phyloP scores from a whole-genome alignment of 1,284 basidiomycete species.

The Ceratobasidium sp. region DNA sequence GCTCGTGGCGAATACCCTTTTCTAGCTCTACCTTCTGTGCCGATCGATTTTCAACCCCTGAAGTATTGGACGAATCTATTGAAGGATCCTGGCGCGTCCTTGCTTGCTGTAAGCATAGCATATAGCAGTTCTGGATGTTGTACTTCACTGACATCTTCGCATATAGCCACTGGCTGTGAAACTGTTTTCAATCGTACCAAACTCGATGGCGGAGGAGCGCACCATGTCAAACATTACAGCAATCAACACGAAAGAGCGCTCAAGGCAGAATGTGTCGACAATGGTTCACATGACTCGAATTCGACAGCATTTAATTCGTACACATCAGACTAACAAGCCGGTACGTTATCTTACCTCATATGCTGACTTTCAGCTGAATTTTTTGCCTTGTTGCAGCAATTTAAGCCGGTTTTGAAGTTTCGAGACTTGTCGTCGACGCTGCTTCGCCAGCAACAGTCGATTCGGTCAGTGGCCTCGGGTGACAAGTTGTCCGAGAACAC shows the following conservation, averaged over 20 bases:
- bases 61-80: background rate
- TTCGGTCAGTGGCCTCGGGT: background rate
- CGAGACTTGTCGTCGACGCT: background rate
- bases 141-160: background rate
- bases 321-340: background rate
- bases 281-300: slow-evolving; percentile 54
- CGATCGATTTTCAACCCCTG: too few species aligned
- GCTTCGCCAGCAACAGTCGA: background rate
- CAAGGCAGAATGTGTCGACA: slow-evolving; percentile 53
- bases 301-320: slow-evolving; percentile 32
- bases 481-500: too few species aligned
- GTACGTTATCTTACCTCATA: background rate
- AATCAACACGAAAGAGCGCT: slow-evolving; percentile 55
- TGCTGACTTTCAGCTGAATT: background rate
- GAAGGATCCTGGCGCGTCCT: background rate
- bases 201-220: slow-evolving; percentile 61
- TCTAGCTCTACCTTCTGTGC: background rate
- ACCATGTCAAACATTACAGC: slow-evolving; percentile 60
- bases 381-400: background rate
- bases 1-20: slow-evolving; percentile 28
- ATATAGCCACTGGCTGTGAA: slow-evolving; percentile 52
- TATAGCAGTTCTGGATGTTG: background rate
- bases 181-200: slow-evolving; percentile 57
- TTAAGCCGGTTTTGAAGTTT: slow-evolving; percentile 12
- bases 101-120: background rate